Evolutionary conservation across 169 alveolate genomes (phyloP).

Genomic region (Eimeria acervulina): DNA sequence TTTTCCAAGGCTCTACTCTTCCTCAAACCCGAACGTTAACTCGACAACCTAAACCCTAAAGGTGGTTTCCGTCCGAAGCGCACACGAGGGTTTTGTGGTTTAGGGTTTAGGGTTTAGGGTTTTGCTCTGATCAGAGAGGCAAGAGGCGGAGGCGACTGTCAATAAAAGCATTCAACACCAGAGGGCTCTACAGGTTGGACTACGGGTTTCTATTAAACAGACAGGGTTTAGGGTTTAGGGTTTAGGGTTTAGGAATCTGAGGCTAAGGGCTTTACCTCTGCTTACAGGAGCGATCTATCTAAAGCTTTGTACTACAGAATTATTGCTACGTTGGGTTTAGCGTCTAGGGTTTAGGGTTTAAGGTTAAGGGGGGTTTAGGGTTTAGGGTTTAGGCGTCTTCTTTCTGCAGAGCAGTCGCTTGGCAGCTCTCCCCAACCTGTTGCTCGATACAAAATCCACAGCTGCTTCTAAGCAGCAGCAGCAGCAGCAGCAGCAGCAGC

Average conservation of each 20-base stretch:
- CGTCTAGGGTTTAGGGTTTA: neutral
- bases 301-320: no score
- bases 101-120: constrained; percentile 28
- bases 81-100: neutral
- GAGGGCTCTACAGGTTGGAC: neutral
- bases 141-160: no score
- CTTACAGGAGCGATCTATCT: no score
- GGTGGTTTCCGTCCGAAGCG: no score
- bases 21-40: no score
- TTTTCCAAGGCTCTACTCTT: no score
- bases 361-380: neutral
- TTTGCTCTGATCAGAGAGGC: neutral
- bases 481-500: no score
- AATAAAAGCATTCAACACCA: no score
- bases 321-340: no score
- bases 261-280: no score
- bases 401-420: neutral
- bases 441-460: neutral
- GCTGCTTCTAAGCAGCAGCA: neutral
- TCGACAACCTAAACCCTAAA: no score
- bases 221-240: neutral
- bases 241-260: neutral
- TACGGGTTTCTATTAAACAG: neutral
- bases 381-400: constrained; percentile 7
- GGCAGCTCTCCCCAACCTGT: no score